A percentile compares a stretch with the other conserved stretches of the same genome.
These are phyloP conservation scores for Xylaria hypoxylon DNA, from an alignment of 2,329 filamentous ascomycete species.

Conservation along the genomic window DNA sequence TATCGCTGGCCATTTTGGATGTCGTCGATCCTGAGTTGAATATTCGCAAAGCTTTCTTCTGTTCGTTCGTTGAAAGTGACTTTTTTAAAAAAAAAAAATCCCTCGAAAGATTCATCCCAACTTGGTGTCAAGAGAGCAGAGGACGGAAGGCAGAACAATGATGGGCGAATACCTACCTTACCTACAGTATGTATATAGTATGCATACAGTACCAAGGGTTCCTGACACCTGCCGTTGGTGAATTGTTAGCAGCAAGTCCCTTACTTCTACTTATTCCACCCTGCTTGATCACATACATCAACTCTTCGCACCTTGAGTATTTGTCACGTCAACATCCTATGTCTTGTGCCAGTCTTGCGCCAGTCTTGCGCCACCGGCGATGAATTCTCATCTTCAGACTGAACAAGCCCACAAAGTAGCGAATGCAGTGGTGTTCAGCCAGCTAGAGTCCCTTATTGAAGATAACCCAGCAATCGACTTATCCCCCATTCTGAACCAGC, in stretches of 20 bases:
- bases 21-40: background rate
- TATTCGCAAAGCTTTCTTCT: constrained; percentile 3
- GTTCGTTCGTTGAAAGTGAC: constrained; percentile 15
- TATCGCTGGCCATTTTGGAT: constrained; percentile 22
- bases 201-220: constrained; percentile 1
- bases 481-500: constrained; percentile 8
- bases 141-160: background rate
- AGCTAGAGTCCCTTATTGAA: constrained; percentile 10
- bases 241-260: background rate
- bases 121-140: constrained; percentile 10
- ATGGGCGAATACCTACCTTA: no score
- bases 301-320: constrained; percentile 15
- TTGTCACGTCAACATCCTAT: constrained; percentile 12
- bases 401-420: constrained; percentile 18
- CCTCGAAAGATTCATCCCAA: constrained; percentile 10
- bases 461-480: constrained; percentile 9
- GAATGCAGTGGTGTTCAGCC: constrained; percentile 9
- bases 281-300: constrained; percentile 12
- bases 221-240: background rate
- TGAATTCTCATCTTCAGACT: constrained; percentile 17
- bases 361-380: constrained; percentile 15
- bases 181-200: no score
- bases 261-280: constrained; percentile 1
- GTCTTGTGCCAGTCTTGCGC: constrained; percentile 15
- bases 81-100: background rate